A percentile compares a stretch with the other conserved stretches of the same genome.
Conservation (phyloP, 768 basidiomycete genomes). For the Leccinum broughii region DNA sequence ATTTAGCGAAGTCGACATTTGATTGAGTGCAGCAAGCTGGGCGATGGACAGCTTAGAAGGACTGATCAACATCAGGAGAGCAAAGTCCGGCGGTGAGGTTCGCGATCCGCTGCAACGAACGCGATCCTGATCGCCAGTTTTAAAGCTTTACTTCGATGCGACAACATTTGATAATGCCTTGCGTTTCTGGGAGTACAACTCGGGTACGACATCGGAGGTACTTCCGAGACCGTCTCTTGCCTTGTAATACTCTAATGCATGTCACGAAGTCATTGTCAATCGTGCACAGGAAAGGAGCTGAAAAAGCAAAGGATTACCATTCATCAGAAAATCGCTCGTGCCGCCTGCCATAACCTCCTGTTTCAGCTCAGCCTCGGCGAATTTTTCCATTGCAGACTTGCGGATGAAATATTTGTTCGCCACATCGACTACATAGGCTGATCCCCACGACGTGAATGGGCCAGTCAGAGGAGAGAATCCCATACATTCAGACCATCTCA, state of each 20-base stretch:
- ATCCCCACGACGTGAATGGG: background rate
- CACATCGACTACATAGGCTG: conserved; percentile 22
- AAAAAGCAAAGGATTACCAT: conserved; percentile 8
- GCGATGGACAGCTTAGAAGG: conserved; percentile 31
- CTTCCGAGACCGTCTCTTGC: conserved; percentile 21
- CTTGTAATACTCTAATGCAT: conserved; percentile 22
- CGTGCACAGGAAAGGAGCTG: too few species aligned
- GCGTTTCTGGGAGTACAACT: conserved; percentile 13
- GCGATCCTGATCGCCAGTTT: too few species aligned
- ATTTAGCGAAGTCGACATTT: conserved; percentile 25
- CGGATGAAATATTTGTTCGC: conserved; percentile 23
- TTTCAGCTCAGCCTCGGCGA: conserved; percentile 11
- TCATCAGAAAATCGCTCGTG: conserved; percentile 9
- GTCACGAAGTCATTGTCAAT: background rate
- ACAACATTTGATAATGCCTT: conserved; percentile 11
- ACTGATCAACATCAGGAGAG: conserved; percentile 24
- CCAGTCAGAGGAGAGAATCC: background rate
- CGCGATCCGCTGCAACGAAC: too few species aligned
- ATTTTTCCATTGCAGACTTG: conserved; percentile 19
- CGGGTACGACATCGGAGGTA: conserved; percentile 12
- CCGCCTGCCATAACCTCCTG: conserved; percentile 28
- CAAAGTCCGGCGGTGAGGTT: conserved; percentile 10
- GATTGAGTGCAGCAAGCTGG: conserved; percentile 33
- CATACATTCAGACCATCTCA: background rate
- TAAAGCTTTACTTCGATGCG: conserved; percentile 22